A percentile compares a stretch with the other conserved stretches of the same genome.
Conservation (phyloP, 164 flowering plant species). For the Liriodendron chinense region DNA sequence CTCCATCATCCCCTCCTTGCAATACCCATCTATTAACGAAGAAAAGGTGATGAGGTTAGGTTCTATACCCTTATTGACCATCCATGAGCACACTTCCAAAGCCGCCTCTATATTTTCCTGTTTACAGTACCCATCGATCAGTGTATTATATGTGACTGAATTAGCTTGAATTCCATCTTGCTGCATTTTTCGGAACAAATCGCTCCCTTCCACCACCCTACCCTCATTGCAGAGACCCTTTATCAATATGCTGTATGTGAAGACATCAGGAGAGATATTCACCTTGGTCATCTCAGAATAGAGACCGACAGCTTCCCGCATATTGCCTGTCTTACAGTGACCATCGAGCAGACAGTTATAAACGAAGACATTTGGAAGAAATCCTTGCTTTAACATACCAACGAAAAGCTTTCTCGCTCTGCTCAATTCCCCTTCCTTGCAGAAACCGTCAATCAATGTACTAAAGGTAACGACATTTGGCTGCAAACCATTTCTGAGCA, state of each 20-base stretch:
- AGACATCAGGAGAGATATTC: conserved; percentile 43
- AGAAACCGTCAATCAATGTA: conserved; percentile 48
- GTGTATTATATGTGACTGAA: conserved; percentile 52
- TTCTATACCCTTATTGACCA: conserved; percentile 57
- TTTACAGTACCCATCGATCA: conserved; percentile 68
- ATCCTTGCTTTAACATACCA: conserved; percentile 49
- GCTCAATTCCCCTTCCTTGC: conserved; percentile 47
- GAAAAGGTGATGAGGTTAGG: conserved; percentile 64
- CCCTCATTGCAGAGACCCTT: conserved; percentile 49
- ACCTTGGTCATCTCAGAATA: conserved; percentile 43
- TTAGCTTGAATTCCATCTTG: conserved; percentile 36
- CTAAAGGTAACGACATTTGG: conserved; percentile 64
- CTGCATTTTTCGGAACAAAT: conserved; percentile 42
- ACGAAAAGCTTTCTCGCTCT: conserved; percentile 43
- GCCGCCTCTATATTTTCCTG: conserved; percentile 56
- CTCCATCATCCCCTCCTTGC: conserved; percentile 48
- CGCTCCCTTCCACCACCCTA: conserved; percentile 45
- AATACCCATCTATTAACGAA: conserved; percentile 59
- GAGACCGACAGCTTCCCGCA: conserved; percentile 40
- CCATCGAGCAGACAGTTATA: conserved; percentile 70
- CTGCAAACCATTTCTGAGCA: conserved; percentile 36
- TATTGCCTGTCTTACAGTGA: conserved; percentile 30
- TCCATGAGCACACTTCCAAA: conserved; percentile 48
- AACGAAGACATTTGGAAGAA: conserved; percentile 46
- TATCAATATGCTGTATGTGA: conserved; percentile 62